Base-by-base conservation (phyloP, 2,329 filamentous ascomycete genomes). In the Coniochaeta prunicola region DNA sequence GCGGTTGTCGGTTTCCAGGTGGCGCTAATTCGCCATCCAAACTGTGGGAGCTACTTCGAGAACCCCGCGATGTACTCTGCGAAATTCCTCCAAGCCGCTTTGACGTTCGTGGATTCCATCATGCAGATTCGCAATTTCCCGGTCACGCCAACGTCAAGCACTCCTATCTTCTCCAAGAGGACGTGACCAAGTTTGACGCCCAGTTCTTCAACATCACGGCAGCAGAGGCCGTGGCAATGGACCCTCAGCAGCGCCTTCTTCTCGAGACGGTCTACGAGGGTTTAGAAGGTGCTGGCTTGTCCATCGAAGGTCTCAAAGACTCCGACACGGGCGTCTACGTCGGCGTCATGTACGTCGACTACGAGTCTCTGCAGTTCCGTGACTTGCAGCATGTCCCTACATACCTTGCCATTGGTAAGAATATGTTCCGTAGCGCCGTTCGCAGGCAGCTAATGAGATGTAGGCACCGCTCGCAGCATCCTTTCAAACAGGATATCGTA, bases 401-500 rank as follows among this genome's bases (percentile, higher is more conserved):
- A n/a, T n/a, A n/a, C n/a, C n/a, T n/a, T n/a, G n/a, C n/a, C n/a
- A n/a, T n/a, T n/a, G n/a, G n/a, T n/a, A n/a, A n/a, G n/a, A n/a
- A n/a, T n/a, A n/a, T n/a, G n/a, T n/a, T n/a, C n/a, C n/a, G n/a
- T n/a, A n/a, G n/a, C n/a, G n/a, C n/a, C n/a, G n/a, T n/a, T n/a
- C n/a, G n/a, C n/a, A n/a, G n/a, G n/a, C n/a, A n/a, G n/a, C n/a
- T n/a, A n/a, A n/a, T n/a, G n/a, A n/a, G n/a, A n/a, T n/a, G n/a
- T n/a, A 1, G 73, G 73, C 58, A 68, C 63, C 1, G 64, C 63
- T 4, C 61, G 65, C 10, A 64, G 63, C 17, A 70, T 73, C 28
- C 45, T 71, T 3, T 68, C 72, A 0, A 77, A 75, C 59, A 66
- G 74, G 8, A 60, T 77, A 2, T 76, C 73, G 0, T 75, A 76